Conservation (phyloP, 139 green algal species). For the Zygnema cylindricum region DNA sequence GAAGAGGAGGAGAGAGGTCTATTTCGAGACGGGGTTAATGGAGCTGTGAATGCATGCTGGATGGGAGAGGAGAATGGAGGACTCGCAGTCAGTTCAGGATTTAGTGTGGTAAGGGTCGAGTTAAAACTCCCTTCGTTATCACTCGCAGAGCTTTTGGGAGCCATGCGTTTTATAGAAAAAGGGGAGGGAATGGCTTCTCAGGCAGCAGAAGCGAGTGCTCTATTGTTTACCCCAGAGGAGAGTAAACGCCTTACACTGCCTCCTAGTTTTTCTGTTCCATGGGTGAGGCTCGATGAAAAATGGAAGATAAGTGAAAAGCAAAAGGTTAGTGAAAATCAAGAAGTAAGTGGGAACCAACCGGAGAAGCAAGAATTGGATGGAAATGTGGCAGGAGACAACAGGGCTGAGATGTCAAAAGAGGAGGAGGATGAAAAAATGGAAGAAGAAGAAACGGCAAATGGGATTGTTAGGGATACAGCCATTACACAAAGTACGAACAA, state of each 20-base stretch:
- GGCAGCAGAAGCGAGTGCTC: not conserved
- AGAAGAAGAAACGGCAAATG: not conserved
- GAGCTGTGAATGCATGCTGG: conserved; percentile 5
- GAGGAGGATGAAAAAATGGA: not conserved
- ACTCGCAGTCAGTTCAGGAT: not conserved
- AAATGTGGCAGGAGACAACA: not conserved
- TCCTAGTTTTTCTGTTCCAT: not conserved
- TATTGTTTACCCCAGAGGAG: not conserved
- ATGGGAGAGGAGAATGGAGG: not conserved
- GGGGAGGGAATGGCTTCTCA: not conserved
- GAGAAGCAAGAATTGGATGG: not conserved
- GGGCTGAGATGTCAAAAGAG: not conserved
- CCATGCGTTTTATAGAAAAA: not conserved
- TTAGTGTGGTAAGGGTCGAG: not conserved
- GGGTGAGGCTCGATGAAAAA: not conserved
- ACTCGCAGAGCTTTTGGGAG: not conserved
- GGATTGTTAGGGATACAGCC: not conserved
- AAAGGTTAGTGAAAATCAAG: too few relatives aligned
- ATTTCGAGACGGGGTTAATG: not conserved
- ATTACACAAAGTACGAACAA: too few relatives aligned
- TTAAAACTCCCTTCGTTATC: not conserved
- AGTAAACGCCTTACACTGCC: not conserved
- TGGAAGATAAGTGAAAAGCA: not conserved
- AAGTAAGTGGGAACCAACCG: too few relatives aligned
- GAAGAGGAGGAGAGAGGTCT: not conserved